A percentile compares a stretch with the other conserved stretches of the same genome.
phyloP scores from a whole-genome alignment of 805 yeast species.

The Saturnispora halmiae region DNA sequence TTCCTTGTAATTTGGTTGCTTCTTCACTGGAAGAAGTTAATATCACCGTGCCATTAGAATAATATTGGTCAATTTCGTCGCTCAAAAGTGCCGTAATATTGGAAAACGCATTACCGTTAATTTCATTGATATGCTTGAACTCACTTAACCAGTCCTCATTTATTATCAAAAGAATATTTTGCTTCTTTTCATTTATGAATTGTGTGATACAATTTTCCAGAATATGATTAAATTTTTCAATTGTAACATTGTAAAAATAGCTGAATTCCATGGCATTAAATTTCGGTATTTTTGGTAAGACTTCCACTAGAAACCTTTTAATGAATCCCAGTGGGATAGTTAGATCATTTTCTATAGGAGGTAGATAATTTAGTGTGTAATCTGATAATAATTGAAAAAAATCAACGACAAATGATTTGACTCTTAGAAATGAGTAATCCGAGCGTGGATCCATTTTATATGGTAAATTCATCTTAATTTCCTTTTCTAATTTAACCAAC shows the following conservation, averaged over 20 bases:
- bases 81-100: conserved; percentile 21
- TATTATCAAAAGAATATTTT: conserved; percentile 26
- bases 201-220: conserved; percentile 20
- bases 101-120: conserved; percentile 24
- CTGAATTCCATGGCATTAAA: conserved; percentile 51
- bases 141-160: conserved; percentile 27
- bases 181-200: conserved; percentile 26
- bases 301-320: conserved; percentile 44
- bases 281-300: conserved; percentile 56
- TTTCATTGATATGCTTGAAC: conserved; percentile 24
- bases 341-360: conserved; percentile 55
- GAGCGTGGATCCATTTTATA: conserved; percentile 64
- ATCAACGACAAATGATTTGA: conserved; percentile 57
- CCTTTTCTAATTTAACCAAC: conserved; percentile 32
- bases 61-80: conserved; percentile 23
- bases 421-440: conserved; percentile 71
- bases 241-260: conserved; percentile 32
- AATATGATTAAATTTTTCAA: conserved; percentile 28
- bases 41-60: conserved; percentile 18
- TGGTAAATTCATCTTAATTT: conserved; percentile 48
- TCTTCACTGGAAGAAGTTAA: conserved; percentile 3
- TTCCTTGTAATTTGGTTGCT: conserved; percentile 19
- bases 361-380: conserved; percentile 61
- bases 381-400: conserved; percentile 66
- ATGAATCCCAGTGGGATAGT: conserved; percentile 51